Conservation (phyloP, 768 basidiomycete species). For the Panus rudis region DNA sequence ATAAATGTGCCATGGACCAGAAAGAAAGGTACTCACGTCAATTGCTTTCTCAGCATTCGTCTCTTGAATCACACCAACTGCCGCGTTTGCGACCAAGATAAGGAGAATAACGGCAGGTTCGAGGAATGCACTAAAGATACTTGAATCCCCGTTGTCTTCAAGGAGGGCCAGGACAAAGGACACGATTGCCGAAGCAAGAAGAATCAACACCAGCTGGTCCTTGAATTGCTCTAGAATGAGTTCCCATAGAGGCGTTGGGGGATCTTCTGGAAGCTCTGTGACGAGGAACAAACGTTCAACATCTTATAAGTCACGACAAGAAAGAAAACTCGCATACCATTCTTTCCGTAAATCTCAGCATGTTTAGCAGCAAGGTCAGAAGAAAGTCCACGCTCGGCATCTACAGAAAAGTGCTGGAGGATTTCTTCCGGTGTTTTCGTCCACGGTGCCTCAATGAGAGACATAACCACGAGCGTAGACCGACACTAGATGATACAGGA, state of each 20-base stretch:
- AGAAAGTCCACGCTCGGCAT: slow-evolving; percentile 56
- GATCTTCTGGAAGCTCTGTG: slow-evolving; percentile 87
- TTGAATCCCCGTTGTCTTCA: slow-evolving; percentile 65
- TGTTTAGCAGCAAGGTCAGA: slow-evolving; percentile 63
- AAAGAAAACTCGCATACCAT: no score
- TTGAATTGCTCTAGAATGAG: slow-evolving; percentile 98
- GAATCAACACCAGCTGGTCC: slow-evolving; percentile 95
- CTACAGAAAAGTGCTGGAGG: slow-evolving; percentile 66
- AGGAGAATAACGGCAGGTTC: slow-evolving; percentile 93
- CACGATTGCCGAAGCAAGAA: slow-evolving; percentile 87
- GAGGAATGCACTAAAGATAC: slow-evolving; percentile 80
- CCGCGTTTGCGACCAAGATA: slow-evolving; percentile 94
- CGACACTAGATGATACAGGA: no score
- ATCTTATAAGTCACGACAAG: not conserved
- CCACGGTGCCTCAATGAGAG: slow-evolving; percentile 84
- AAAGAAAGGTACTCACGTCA: slow-evolving; percentile 58
- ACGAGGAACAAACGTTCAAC: slow-evolving; percentile 7
- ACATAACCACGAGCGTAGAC: no score
- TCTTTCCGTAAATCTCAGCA: slow-evolving; percentile 77
- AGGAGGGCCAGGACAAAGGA: slow-evolving; percentile 90
- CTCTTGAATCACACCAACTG: slow-evolving; percentile 96
- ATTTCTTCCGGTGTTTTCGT: slow-evolving; percentile 61
- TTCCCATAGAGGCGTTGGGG: slow-evolving; percentile 86
- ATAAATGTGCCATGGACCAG: slow-evolving; percentile 1
- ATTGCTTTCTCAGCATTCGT: slow-evolving; percentile 95